Percentiles rank a stretch among this genome's conserved stretches.
phyloP scores from a whole-genome alignment of 257 asterid species.

The Solanum pimpinellifolium region DNA sequence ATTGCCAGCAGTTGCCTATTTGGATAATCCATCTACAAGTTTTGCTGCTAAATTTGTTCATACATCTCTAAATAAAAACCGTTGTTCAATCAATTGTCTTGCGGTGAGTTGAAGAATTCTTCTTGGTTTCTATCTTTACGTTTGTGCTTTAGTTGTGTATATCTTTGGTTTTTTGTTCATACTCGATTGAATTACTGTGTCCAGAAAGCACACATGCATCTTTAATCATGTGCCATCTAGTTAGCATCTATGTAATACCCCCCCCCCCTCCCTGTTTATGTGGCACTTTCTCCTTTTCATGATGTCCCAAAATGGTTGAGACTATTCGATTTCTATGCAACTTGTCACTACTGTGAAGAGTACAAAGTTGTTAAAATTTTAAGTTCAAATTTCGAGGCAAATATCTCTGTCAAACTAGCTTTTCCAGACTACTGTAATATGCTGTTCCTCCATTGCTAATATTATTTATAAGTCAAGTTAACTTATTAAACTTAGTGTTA shows the following conservation, averaged over 20 bases:
- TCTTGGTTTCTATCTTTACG: neutral
- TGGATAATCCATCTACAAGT: conserved; percentile 91
- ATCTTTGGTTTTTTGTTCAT: neutral
- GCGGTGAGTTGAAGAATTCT: conserved; percentile 44
- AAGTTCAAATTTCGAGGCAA: neutral
- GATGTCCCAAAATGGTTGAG: neutral
- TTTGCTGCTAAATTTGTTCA: conserved; percentile 97
- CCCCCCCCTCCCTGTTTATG: neutral
- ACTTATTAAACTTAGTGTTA: neutral
- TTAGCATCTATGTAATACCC: neutral
- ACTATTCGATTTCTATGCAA: neutral
- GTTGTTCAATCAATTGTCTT: conserved; percentile 89
- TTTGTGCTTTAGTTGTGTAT: neutral
- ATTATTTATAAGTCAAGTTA: neutral
- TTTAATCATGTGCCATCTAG: neutral
- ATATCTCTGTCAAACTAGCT: neutral
- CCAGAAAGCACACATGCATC: neutral
- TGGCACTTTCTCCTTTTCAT: neutral
- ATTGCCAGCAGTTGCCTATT: conserved; percentile 74
- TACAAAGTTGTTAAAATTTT: neutral
- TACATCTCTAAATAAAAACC: conserved; percentile 90
- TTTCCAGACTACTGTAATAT: neutral
- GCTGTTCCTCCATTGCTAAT: neutral
- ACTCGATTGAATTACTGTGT: neutral
- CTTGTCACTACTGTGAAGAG: neutral